A percentile compares a stretch with the other conserved stretches of the same genome.
These are phyloP conservation scores for Leishmania mexicana DNA, from an alignment of 208 protist species.

Conservation along the genomic window DNA sequence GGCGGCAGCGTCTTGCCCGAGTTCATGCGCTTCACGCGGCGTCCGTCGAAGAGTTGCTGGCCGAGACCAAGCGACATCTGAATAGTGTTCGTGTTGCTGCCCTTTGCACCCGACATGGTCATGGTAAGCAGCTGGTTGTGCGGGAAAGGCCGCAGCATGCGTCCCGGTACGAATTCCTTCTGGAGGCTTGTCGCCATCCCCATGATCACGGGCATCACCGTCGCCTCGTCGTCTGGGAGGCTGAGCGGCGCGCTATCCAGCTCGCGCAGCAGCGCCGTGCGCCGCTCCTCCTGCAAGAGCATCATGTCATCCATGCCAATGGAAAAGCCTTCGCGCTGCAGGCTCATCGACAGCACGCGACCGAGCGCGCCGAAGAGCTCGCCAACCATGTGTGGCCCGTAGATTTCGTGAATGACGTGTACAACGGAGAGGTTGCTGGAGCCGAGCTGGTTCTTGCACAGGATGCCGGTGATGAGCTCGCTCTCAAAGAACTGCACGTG, in stretches of 20 bases:
- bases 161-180: conserved; percentile 88
- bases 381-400: conserved; percentile 94
- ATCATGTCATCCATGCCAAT: conserved; percentile 98
- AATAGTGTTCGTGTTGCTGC: conserved; percentile 98
- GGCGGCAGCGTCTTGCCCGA: conserved; percentile 97
- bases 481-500: conserved; percentile 91
- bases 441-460: conserved; percentile 98
- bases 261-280: conserved; percentile 68
- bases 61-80: conserved; percentile 97
- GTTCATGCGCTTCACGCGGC: conserved; percentile 96
- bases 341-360: conserved; percentile 95
- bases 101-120: conserved; percentile 99
- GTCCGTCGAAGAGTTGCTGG: conserved; percentile 99
- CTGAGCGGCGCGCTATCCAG: conserved; percentile 80
- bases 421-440: conserved; percentile 87
- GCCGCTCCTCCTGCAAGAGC: conserved; percentile 82
- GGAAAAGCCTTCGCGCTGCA: conserved; percentile 97
- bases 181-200: conserved; percentile 79
- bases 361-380: conserved; percentile 95
- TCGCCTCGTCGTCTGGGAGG: conserved; percentile 77
- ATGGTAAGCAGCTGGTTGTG: conserved; percentile 98
- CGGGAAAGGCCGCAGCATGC: conserved; percentile 95
- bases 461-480: conserved; percentile 96
- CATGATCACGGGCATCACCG: conserved; percentile 82
- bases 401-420: conserved; percentile 98